Base-by-base conservation (phyloP, 2,329 filamentous ascomycete species). In the Fusarium cicatricum region DNA sequence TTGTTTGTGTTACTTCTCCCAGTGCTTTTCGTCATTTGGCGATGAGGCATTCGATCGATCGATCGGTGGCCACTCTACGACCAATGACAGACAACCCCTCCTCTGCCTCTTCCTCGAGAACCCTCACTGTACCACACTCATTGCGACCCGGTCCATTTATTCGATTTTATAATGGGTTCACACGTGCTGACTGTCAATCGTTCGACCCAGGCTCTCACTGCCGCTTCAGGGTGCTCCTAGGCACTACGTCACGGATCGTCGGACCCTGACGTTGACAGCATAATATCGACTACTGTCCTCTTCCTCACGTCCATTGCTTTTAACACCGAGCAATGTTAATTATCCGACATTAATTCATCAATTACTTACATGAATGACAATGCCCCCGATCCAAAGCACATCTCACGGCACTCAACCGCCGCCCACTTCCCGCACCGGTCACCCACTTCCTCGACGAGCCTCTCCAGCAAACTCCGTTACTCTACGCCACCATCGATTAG, bases 401-500 rank as follows among this genome's bases (percentile, higher is more conserved):
- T 57, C 67, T 7, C 67, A 65, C 19, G 65, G 55, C 55, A 66
- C 55, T 36, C 70, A 67, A 43, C 66, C 67, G 14, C 55, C 70
- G 52, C 36, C 66, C 23, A 38, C 56, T 33, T 64, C 60, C 29
- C 42, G 43, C 31, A 71, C 67, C 5, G 75, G 76, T 12, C 78
- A 80, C 34, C 75, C 76, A 31, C 70, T 80, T 12, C 78, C 79
- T 7, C 75, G 81, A 46, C 74, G 81, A 58, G 69, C 74, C 2
- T 76, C 76, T 4, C 77, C 79, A 11, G 74, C 75, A 36, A 75
- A 77, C 26, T 84, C 82, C 5, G 71, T 82, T 3, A 82, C 82
- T 0, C 65, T 83, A 1, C 74, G 71, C 11, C 71, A 82, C 49
- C 80, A 83, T 57, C 75, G 75, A 37, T 58, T 80, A 14, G 75